Evolutionary conservation across 148 eudicot genomes (phyloP).

Genomic region (Vaccinium myrtillus): DNA sequence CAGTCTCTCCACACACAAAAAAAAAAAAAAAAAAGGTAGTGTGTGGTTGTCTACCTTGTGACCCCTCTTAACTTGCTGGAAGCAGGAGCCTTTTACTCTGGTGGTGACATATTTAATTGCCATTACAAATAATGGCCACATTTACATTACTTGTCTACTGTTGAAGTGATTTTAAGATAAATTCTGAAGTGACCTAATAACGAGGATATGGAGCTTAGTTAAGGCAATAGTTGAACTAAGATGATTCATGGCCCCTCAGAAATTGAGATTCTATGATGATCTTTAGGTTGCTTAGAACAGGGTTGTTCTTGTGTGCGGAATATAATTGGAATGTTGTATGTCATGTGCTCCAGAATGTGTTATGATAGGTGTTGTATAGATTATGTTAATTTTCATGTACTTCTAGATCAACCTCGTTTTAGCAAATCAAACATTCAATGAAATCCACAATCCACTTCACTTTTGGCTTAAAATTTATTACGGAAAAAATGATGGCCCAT

Average conservation of each 20-base stretch:
- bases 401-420: background rate
- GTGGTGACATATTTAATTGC: background rate
- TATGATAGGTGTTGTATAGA: background rate
- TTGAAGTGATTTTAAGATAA: background rate
- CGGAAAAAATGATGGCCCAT: background rate
- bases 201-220: background rate
- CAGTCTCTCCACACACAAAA: background rate
- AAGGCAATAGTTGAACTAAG: background rate
- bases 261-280: background rate
- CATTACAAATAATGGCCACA: background rate
- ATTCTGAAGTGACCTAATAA: background rate
- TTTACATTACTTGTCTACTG: background rate
- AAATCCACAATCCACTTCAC: background rate
- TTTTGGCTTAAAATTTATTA: background rate
- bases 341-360: background rate
- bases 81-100: background rate
- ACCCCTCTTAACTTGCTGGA: background rate
- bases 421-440: background rate
- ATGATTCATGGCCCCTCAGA: background rate
- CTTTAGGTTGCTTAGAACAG: background rate
- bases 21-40: background rate
- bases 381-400: background rate
- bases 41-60: background rate
- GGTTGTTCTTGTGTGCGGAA: background rate
- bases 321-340: background rate